Conservation (phyloP, 176 grass and related monocot genomes). For the Neostapfia colusana region DNA sequence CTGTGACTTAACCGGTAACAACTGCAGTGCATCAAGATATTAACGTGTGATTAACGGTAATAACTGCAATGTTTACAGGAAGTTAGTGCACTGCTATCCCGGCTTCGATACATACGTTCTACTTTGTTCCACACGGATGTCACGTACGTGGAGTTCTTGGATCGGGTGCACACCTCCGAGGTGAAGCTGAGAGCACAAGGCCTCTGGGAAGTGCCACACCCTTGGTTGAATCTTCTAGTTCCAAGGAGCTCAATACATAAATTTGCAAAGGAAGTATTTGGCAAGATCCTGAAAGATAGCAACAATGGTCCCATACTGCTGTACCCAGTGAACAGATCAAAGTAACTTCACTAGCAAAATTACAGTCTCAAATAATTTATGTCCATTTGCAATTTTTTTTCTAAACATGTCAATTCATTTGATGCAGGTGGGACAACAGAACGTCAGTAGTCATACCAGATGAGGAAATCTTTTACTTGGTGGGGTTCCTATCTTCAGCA, state of each 20-base stretch:
- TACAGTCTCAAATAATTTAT: neutral
- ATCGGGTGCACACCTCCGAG: constrained; percentile 85
- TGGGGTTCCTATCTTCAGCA: constrained; percentile 81
- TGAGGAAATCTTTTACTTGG: constrained; percentile 91
- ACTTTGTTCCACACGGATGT: constrained; percentile 88
- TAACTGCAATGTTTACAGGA: constrained; percentile 48
- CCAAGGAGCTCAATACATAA: constrained; percentile 64
- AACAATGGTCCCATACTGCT: constrained; percentile 89
- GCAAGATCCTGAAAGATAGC: constrained; percentile 85
- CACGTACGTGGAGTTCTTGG: constrained; percentile 81
- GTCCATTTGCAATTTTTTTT: neutral
- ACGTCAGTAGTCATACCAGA: constrained; percentile 84
- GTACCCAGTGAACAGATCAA: constrained; percentile 84
- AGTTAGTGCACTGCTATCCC: constrained; percentile 56
- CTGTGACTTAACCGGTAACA: too few species aligned
- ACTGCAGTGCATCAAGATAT: constrained; percentile 24
- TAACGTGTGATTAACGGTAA: constrained; percentile 17
- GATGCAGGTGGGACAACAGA: constrained; percentile 84
- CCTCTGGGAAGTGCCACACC: constrained; percentile 93
- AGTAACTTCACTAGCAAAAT: constrained; percentile 50
- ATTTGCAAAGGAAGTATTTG: constrained; percentile 77
- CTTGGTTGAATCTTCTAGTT: constrained; percentile 91
- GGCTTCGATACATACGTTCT: constrained; percentile 68
- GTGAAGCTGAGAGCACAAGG: constrained; percentile 76
- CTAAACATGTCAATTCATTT: constrained; percentile 20